These are phyloP conservation scores for Malus asiatica DNA, from an alignment of 306 rosid species.

Conservation along the genomic window DNA sequence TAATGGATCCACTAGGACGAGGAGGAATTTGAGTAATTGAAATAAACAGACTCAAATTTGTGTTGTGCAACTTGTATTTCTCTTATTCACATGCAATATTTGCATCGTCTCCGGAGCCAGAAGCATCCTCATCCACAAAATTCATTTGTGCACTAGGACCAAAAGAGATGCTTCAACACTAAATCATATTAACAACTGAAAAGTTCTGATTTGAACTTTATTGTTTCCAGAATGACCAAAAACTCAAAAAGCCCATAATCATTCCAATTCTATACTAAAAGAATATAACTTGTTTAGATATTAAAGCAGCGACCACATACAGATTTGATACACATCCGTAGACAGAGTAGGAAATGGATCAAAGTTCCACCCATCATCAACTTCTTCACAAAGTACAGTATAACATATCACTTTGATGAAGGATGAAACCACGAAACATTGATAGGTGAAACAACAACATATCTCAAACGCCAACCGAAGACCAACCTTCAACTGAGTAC, in stretches of 20 bases:
- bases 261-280: constrained; percentile 10
- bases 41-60: too few relatives aligned
- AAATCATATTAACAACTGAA: constrained; percentile 1
- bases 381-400: neutral
- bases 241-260: constrained; percentile 7
- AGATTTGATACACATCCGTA: neutral
- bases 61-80: too few relatives aligned
- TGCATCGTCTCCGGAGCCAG: constrained; percentile 72
- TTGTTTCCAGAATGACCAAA: constrained; percentile 7
- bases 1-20: too few relatives aligned
- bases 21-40: too few relatives aligned
- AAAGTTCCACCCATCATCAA: neutral
- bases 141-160: constrained; percentile 46
- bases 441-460: neutral
- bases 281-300: neutral
- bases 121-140: constrained; percentile 74
- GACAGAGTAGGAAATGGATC: neutral
- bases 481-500: neutral
- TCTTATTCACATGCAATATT: too few relatives aligned
- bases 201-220: constrained; percentile 12
- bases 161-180: constrained; percentile 19
- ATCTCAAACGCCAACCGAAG: neutral
- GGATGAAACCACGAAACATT: neutral
- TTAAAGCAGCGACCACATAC: neutral
- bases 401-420: neutral